These are phyloP conservation scores for Metschnikowia sp. DNA, from an alignment of 805 yeast genomes.

Conservation along the genomic window DNA sequence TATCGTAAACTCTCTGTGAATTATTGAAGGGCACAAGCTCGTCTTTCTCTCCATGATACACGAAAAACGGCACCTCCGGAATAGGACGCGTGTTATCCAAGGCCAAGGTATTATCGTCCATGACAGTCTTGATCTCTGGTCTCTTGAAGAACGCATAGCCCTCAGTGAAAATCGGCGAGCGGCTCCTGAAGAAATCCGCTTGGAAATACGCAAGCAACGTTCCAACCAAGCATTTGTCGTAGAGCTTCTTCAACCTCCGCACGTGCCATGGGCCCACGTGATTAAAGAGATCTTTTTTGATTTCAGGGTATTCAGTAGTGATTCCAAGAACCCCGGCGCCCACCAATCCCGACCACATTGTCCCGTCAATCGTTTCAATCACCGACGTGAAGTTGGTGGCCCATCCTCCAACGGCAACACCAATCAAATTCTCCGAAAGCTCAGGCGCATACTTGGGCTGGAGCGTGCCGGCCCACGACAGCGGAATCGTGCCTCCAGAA, in stretches of 20 bases:
- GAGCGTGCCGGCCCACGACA: conserved; percentile 37
- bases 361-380: conserved; percentile 23
- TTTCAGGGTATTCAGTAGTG: conserved; percentile 28
- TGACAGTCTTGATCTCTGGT: neutral
- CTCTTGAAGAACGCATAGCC: conserved; percentile 6
- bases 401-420: conserved; percentile 37
- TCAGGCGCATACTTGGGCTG: conserved; percentile 38
- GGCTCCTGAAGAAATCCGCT: conserved; percentile 3
- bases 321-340: conserved; percentile 30
- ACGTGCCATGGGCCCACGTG: neutral
- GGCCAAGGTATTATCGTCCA: conserved; percentile 4
- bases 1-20: conserved; percentile 20
- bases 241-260: neutral
- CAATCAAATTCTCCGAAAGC: conserved; percentile 20
- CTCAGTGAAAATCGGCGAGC: conserved; percentile 3
- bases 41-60: conserved; percentile 22
- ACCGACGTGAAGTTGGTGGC: conserved; percentile 30
- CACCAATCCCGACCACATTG: conserved; percentile 27
- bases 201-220: neutral
- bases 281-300: conserved; percentile 2
- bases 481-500: conserved; percentile 38
- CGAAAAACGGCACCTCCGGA: conserved; percentile 25
- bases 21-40: conserved; percentile 20
- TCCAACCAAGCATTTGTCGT: conserved; percentile 6
- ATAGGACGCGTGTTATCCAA: conserved; percentile 3